Evolutionary conservation across 2,329 filamentous ascomycete genomes (phyloP), one percentile per base, ranked within the genome.

Genomic region (Claviceps pazoutovae): DNA sequence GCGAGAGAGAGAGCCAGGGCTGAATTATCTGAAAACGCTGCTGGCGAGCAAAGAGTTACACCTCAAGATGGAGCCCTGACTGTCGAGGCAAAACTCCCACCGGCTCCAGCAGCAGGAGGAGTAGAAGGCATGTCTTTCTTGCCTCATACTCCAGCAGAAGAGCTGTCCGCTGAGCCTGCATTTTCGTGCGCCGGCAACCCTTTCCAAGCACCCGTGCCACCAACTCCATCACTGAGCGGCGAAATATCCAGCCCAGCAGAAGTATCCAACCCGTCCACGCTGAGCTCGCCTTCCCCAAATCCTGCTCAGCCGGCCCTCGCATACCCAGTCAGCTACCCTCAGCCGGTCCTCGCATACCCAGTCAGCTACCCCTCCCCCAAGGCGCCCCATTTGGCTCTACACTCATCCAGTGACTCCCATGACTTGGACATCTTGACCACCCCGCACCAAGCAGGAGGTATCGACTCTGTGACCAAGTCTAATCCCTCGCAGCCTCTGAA

Each of bases 381-480:
- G 4, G 54, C 62, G 9, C 60, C 61, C 2, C 61, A 60, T 11
- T 60, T 62, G 7, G 54, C 19, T 23, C 19, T 62, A n/a, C 59
- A 64, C 26, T 51, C 59, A 16, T 58, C 55, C 39, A 56, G 53
- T 23, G 60, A 64, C 43, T 45, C 51, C 21, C 60, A 65, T 38
- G 45, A 51, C 3, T 48, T 56, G 2, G 70, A 74, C 49, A 59
- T 74, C 21, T 80, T 80, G 54, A 66, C 80, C 55, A 66, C 80
- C 23, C 69, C 70, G 0, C 80, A 79, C 55, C 74, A 80, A 53
- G 76, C 78, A 0, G 71, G 76, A n/a, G 78, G 76, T 0, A 72
- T 75, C 1, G 54, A 65, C 0, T 68, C 76, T 0, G 60, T 64
- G 4, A 50, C 69, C 1, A 55, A 71, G 16, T 58, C 64, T 14